Conservation (phyloP, 495 filamentous ascomycete genomes). For the Penicillium paxilli region DNA sequence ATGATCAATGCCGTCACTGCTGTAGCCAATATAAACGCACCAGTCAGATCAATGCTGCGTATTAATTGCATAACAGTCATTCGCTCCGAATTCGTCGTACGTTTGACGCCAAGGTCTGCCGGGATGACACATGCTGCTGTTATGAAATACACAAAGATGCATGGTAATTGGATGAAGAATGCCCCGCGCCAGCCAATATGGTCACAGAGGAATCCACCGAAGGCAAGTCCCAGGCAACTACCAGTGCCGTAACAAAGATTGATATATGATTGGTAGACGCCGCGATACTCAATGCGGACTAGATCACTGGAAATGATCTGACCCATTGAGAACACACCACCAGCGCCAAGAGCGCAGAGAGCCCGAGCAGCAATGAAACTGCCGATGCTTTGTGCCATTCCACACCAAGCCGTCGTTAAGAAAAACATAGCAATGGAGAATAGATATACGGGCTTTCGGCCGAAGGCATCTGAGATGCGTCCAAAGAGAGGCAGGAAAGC, state of each 20-base stretch:
- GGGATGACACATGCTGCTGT: constrained; percentile 61
- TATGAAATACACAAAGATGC: constrained; percentile 59
- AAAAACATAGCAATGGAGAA: constrained; percentile 64
- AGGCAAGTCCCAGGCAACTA: constrained; percentile 65
- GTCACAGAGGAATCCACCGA: constrained; percentile 75
- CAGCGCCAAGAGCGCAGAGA: constrained; percentile 72
- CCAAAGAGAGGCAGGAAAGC: constrained; percentile 73
- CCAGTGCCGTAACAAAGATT: constrained; percentile 67
- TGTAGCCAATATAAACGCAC: constrained; percentile 63
- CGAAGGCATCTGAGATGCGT: constrained; percentile 69
- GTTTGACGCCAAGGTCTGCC: constrained; percentile 53
- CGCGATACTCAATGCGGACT: constrained; percentile 73
- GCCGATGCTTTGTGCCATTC: constrained; percentile 65
- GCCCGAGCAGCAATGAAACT: constrained; percentile 74
- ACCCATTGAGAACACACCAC: constrained; percentile 70
- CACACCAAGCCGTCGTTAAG: constrained; percentile 70
- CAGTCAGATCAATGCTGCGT: constrained; percentile 65
- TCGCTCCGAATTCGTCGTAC: constrained; percentile 37
- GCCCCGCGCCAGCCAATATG: constrained; percentile 73
- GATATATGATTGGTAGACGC: constrained; percentile 73
- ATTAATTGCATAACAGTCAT: constrained; percentile 57
- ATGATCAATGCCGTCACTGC: constrained; percentile 69
- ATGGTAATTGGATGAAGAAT: constrained; percentile 66
- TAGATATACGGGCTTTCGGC: constrained; percentile 69
- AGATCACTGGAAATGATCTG: constrained; percentile 74